Base-by-base conservation (phyloP, 1,284 basidiomycete species). In the Pseudozyma sp. region DNA sequence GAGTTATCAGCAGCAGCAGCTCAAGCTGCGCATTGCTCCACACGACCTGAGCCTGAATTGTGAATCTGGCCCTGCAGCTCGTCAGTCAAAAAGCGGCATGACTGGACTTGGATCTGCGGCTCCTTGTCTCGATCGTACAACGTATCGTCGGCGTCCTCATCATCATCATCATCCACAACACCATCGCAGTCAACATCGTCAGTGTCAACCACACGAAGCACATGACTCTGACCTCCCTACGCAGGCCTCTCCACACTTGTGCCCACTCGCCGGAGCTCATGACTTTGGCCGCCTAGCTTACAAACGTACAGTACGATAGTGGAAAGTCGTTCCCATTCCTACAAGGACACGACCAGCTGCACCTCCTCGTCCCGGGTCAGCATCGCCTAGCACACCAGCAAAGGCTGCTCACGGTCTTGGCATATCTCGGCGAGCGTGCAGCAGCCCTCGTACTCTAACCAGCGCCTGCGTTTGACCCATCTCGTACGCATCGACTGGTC, bases 401-500 rank as follows among this genome's bases (percentile, higher is more conserved):
- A 55, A 66, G 71, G 68, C 68, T 55, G 69, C 72, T 55, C 68
- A 64, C 54, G 58, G 52, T 37, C 61, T 53, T 50, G 10, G 3
- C 61, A 29, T 19, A 30, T 31, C 37, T 31, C 43, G 19, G n/a
- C 35, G 39, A n/a, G 30, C 58, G 65, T 62, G 65, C 42, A 58
- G 65, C 65, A 58, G 65, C 58, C 57, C 53, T 4, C 9, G 35
- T 9, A 34, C 53, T 13, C 19, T 42, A 14, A 0, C 19, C 17
- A 39, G 9, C 24, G 24, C 52, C 29, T 17, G 19, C 31, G 17
- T 34, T 42, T 3, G 13, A 9, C 43, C 24, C 37, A n/a, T 35
- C 14, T 40, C 11, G 8, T 17, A 13, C 9, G 8, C 43, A 16
- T 17, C 13, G 30, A 44, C n/a, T 17, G 13, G 5, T 31, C 24